phyloP scores from a whole-genome alignment of 2,329 filamentous ascomycete genomes.

The Epichloe sibirici region DNA sequence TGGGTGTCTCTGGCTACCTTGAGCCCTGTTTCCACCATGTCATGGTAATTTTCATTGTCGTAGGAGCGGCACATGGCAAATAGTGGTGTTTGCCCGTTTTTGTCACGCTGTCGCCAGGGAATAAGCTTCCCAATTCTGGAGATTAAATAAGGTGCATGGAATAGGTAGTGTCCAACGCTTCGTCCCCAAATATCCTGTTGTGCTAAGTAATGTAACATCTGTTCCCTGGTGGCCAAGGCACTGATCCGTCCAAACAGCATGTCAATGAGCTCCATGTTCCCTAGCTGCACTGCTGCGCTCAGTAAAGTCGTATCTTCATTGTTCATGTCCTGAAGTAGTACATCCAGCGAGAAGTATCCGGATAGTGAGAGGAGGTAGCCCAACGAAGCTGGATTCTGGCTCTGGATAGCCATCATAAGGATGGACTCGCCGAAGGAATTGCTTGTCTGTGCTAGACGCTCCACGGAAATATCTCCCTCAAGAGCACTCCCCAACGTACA shows the following conservation, averaged over 20 bases:
- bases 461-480: conserved; percentile 78
- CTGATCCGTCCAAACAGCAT: conserved; percentile 62
- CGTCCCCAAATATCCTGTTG: conserved; percentile 75
- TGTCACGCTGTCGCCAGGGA: conserved; percentile 84
- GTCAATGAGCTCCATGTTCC: conserved; percentile 61
- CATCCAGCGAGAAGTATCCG: conserved; percentile 59
- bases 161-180: conserved; percentile 90
- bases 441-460: conserved; percentile 61
- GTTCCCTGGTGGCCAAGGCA: conserved; percentile 38
- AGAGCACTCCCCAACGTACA: conserved; percentile 60
- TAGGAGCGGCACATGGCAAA: conserved; percentile 94
- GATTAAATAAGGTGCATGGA: conserved; percentile 78
- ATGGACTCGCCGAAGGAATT: conserved; percentile 69
- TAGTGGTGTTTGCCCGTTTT: conserved; percentile 93
- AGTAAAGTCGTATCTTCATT: conserved; percentile 82
- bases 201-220: conserved; percentile 56
- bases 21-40: conserved; percentile 78
- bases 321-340: conserved; percentile 72
- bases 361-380: conserved; percentile 67
- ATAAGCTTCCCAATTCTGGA: conserved; percentile 62
- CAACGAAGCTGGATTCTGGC: conserved; percentile 58
- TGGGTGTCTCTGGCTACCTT: conserved; percentile 63
- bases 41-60: conserved; percentile 74
- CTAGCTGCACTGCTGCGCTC: conserved; percentile 81
- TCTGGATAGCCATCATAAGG: conserved; percentile 73